These are phyloP conservation scores for Tulasnella sp. DNA, from an alignment of 768 basidiomycete species.

Conservation along the genomic window DNA sequence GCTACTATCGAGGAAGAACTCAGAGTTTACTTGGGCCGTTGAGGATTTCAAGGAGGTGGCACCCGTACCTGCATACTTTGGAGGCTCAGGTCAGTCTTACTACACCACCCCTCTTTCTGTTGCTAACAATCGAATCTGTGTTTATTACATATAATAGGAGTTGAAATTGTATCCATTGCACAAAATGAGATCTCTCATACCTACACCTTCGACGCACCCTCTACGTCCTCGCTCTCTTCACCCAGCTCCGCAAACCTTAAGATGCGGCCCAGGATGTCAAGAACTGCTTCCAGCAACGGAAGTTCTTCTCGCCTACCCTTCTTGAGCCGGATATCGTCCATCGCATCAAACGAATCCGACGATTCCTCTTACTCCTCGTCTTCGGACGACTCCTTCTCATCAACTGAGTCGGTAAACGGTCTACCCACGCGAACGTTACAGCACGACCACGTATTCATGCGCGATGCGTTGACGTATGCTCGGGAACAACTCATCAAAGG, in stretches of 20 bases:
- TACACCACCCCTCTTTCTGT: not conserved
- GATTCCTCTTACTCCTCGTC: not conserved
- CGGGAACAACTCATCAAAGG: not conserved
- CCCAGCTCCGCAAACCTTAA: not conserved
- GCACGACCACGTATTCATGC: not conserved
- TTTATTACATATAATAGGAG: too few relatives aligned
- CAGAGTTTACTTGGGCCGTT: too few relatives aligned
- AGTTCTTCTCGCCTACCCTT: not conserved
- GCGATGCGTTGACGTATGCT: not conserved
- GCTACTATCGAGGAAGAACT: too few relatives aligned
- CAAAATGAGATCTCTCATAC: not conserved
- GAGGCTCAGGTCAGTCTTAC: not conserved
- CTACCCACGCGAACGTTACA: not conserved
- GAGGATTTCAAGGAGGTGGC: conserved; percentile 7
- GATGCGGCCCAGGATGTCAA: not conserved
- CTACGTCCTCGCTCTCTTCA: not conserved
- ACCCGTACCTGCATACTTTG: conserved; percentile 7
- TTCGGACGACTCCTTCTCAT: not conserved
- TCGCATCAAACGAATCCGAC: not conserved
- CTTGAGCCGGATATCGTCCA: not conserved
- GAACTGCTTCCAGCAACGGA: not conserved
- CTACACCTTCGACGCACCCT: not conserved
- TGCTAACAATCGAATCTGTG: not conserved
- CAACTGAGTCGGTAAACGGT: too few relatives aligned
- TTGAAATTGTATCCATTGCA: not conserved